Evolutionary conservation across 768 basidiomycete genomes (phyloP).

Genomic region (Kwoniella newhampshirensis): DNA sequence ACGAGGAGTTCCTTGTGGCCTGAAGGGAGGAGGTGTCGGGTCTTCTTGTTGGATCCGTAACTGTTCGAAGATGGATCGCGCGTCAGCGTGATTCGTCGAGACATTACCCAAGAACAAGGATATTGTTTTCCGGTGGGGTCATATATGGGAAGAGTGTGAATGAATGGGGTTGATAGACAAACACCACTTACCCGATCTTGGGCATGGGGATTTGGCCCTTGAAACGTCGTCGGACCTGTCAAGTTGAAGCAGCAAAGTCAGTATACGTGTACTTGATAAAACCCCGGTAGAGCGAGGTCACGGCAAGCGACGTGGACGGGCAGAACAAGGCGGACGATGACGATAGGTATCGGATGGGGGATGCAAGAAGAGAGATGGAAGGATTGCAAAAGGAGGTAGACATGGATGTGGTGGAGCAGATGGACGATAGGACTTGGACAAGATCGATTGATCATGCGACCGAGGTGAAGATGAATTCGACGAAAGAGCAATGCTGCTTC

Average conservation of each 20-base stretch:
- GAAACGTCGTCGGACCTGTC: slow-evolving; percentile 53
- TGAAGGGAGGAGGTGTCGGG: slow-evolving; percentile 91
- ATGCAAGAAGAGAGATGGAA: background rate
- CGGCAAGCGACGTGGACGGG: too few relatives aligned
- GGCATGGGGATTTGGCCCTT: slow-evolving; percentile 97
- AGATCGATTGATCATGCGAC: too few relatives aligned
- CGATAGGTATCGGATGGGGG: background rate
- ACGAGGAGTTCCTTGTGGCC: slow-evolving; percentile 95
- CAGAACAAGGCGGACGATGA: too few relatives aligned
- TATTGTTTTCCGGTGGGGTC: too few relatives aligned
- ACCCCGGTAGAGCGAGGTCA: too few relatives aligned
- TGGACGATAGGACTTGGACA: too few relatives aligned
- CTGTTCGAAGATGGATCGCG: slow-evolving; percentile 53
- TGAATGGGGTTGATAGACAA: too few relatives aligned
- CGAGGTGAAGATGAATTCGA: too few relatives aligned
- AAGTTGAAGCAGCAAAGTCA: background rate
- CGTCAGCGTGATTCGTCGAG: background rate
- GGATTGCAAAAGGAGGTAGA: background rate
- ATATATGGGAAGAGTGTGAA: background rate
- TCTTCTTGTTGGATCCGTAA: slow-evolving; percentile 93
- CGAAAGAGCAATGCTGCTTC: too few relatives aligned
- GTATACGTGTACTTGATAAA: too few relatives aligned
- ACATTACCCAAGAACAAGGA: background rate
- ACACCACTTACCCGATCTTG: slow-evolving; percentile 63
- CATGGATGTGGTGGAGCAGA: too few relatives aligned